Percentiles rank a stretch among this genome's conserved stretches.
Conservation (phyloP, 1,284 basidiomycete genomes). For the Irpex lacteus region DNA sequence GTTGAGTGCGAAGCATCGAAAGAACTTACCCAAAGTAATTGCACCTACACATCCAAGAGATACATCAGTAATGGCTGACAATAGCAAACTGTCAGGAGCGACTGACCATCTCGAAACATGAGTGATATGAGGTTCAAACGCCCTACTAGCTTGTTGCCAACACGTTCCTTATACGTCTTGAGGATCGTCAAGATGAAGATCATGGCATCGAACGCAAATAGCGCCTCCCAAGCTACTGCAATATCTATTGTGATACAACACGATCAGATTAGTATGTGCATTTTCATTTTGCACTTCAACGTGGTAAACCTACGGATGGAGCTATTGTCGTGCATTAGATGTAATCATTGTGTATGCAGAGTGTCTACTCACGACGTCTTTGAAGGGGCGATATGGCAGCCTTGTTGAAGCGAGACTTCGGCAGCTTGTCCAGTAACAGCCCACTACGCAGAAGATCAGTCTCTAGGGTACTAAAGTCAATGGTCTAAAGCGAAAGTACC, state of each 20-base stretch:
- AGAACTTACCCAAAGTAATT: slow-evolving; percentile 30
- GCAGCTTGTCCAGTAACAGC: slow-evolving; percentile 22
- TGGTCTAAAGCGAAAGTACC: slow-evolving; percentile 3
- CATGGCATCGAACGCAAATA: slow-evolving; percentile 15
- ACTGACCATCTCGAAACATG: slow-evolving; percentile 17
- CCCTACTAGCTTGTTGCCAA: neutral
- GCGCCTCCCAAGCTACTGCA: slow-evolving; percentile 19
- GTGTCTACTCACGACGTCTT: slow-evolving; percentile 19
- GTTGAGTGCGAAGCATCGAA: neutral
- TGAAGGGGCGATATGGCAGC: slow-evolving; percentile 23
- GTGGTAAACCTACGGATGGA: slow-evolving; percentile 12
- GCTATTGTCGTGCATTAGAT: neutral
- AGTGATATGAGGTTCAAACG: slow-evolving; percentile 10
- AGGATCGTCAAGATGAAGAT: slow-evolving; percentile 16
- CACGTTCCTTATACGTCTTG: slow-evolving; percentile 15
- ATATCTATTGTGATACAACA: slow-evolving; percentile 6
- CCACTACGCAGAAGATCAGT: slow-evolving; percentile 22
- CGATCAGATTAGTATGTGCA: neutral
- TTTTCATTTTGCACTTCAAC: neutral
- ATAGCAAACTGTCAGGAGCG: neutral
- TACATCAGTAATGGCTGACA: neutral
- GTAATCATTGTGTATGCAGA: neutral
- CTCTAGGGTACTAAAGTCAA: slow-evolving; percentile 12
- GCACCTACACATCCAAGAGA: slow-evolving; percentile 21
- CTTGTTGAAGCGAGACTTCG: slow-evolving; percentile 18